Evolutionary conservation across 352 stramenopile species (phyloP), one percentile per base, ranked within the genome.

Genomic region (Chrysophaeum taylorii): DNA sequence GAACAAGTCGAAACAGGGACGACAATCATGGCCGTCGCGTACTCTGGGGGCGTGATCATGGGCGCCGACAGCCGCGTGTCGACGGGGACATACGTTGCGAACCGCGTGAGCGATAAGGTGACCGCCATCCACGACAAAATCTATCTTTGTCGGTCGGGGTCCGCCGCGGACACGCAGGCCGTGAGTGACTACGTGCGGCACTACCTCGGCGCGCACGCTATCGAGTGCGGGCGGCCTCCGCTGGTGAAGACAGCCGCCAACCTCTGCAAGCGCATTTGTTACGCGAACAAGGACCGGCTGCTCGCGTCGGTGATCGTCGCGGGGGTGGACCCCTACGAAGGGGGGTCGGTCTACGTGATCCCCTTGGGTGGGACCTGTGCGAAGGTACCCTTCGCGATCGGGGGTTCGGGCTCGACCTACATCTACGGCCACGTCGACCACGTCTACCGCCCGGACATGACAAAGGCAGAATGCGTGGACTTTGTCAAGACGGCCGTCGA

Each of bases 241-340:
- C 94, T 91, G 71, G 95, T 99, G 41, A 94, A 96, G 78, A 96
- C 93, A 29, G 94, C 94, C n/a, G 92, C 94, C 27, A 97, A 97
- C 79, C 80, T 99, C 43, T 97, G 97, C 81, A 83, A 87, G 39
- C 89, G 86, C 73, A 84, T 98, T 62, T 97, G 92, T 80, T 99
- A 99, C 82, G 84, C 94, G 73, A 98, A 99, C 86, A 99, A 99
- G 80, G 94, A 98, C 79, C 85, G 90, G 35, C 79, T 95, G 37
- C 76, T 86, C 61, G 84, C 84, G 12, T 94, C 94, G 50, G 96
- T 98, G 72, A 99, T 99, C 80, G 89, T 98, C 45, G 94, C 91
- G n/a, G 16, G 95, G 95, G 27, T 91, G 88, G 94, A 98, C 84
- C 83, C 87, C 0, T 89, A 98, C 39, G 90, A 96, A 72, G n/a